phyloP scores from a whole-genome alignment of 2,329 filamentous ascomycete species.

The Ceratocystis diversiconidia region DNA sequence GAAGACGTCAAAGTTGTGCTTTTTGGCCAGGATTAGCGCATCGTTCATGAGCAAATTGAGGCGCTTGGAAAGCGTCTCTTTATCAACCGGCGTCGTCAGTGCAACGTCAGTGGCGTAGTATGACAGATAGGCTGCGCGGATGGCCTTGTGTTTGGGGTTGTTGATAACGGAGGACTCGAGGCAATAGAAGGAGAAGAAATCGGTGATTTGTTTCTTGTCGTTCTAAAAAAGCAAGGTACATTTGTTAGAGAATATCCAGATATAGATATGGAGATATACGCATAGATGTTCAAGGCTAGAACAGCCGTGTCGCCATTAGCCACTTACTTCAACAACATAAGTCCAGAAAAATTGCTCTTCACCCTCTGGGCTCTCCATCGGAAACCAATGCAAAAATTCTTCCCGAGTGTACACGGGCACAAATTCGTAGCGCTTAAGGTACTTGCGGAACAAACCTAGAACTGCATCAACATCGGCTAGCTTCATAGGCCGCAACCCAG shows the following conservation, averaged over 20 bases:
- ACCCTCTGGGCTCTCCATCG: slow-evolving; percentile 47
- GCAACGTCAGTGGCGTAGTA: slow-evolving; percentile 85
- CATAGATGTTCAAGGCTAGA: neutral
- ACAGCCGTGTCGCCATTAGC: neutral
- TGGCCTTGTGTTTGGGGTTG: slow-evolving; percentile 58
- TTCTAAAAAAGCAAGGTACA: slow-evolving; percentile 25
- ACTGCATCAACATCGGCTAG: slow-evolving; percentile 64
- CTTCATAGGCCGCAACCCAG: slow-evolving; percentile 69
- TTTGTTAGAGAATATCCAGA: slow-evolving; percentile 11
- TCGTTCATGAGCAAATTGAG: slow-evolving; percentile 72
- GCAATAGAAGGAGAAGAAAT: slow-evolving; percentile 95
- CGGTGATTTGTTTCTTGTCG: slow-evolving; percentile 66
- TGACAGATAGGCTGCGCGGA: slow-evolving; percentile 88
- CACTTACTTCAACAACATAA: slow-evolving; percentile 67
- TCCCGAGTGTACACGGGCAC: slow-evolving; percentile 65
- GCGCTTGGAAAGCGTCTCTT: slow-evolving; percentile 54
- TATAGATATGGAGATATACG: neutral
- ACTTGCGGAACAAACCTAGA: slow-evolving; percentile 57
- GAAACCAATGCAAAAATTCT: slow-evolving; percentile 77
- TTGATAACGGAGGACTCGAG: slow-evolving; percentile 87
- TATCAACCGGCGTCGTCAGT: slow-evolving; percentile 43
- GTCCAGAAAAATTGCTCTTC: slow-evolving; percentile 80
- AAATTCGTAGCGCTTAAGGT: slow-evolving; percentile 68
- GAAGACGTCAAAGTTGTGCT: slow-evolving; percentile 80
- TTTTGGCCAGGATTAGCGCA: slow-evolving; percentile 75